Evolutionary conservation across 2,329 filamentous ascomycete species (phyloP).

Genomic region (Leptodontidium sp.): DNA sequence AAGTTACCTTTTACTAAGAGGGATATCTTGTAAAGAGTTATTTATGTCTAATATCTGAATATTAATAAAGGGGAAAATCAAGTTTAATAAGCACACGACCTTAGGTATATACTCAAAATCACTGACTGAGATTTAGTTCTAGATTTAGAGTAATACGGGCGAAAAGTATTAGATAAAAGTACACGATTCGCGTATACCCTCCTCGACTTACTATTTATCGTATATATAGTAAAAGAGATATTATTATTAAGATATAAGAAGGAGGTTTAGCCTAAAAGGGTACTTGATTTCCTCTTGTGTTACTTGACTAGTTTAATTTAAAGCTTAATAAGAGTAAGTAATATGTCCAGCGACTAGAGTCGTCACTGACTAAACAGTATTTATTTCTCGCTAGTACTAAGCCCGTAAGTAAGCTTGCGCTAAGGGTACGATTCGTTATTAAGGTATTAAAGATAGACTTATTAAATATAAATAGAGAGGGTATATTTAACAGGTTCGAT

Average conservation of each 20-base stretch:
- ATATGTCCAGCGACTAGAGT: too few relatives aligned
- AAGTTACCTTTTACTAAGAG: too few relatives aligned
- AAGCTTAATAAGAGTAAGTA: too few relatives aligned
- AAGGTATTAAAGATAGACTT: background rate
- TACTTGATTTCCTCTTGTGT: too few relatives aligned
- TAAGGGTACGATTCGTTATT: too few relatives aligned
- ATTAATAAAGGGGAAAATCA: constrained; percentile 22
- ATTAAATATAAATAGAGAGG: constrained; percentile 1
- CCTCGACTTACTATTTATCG: constrained; percentile 20
- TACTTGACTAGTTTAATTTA: too few relatives aligned
- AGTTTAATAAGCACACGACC: constrained; percentile 16
- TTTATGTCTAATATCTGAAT: constrained; percentile 25
- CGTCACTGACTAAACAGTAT: constrained; percentile 22
- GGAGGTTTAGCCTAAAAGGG: constrained; percentile 17
- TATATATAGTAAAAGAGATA: constrained; percentile 22
- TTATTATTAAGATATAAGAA: constrained; percentile 21
- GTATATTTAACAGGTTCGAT: background rate
- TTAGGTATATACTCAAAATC: background rate
- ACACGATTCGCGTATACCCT: constrained; percentile 20
- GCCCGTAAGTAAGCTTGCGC: constrained; percentile 20
- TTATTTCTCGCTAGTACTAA: constrained; percentile 15
- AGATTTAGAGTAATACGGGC: constrained; percentile 22
- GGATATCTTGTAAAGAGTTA: too few relatives aligned
- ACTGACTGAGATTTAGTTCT: constrained; percentile 22
- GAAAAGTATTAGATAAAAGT: too few relatives aligned